Percentiles rank a stretch among this genome's conserved stretches.
Conservation (phyloP, 2,329 filamentous ascomycete genomes). For the Ceratocystis destructans region DNA sequence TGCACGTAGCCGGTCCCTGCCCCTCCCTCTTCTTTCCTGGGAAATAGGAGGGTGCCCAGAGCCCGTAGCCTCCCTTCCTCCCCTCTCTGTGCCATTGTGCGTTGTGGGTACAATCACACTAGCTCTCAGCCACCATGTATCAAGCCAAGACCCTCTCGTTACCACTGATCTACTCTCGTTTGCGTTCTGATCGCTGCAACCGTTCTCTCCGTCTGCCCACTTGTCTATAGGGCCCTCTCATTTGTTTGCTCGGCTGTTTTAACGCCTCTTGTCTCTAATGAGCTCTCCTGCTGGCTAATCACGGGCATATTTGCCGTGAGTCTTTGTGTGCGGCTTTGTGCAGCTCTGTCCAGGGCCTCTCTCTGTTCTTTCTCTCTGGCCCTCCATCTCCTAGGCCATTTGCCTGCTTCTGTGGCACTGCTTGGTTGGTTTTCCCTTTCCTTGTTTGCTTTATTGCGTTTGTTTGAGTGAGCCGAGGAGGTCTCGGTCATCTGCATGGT, state of each 20-base stretch:
- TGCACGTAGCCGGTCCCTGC: background rate
- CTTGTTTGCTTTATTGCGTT: background rate
- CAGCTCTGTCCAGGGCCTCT: background rate
- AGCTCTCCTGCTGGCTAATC: background rate
- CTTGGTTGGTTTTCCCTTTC: background rate
- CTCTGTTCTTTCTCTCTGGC: background rate
- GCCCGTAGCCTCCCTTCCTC: background rate
- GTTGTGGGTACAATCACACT: background rate
- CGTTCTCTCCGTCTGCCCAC: background rate
- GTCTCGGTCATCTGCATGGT: constrained; percentile 11
- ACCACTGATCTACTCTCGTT: background rate
- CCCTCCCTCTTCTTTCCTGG: background rate
- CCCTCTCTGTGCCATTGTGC: background rate
- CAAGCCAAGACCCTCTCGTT: constrained; percentile 3
- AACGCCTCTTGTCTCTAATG: background rate
- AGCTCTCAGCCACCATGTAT: constrained; percentile 3
- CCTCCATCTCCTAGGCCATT: background rate
- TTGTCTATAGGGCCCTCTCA: too few species aligned
- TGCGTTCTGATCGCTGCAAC: background rate
- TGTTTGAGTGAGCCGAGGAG: background rate
- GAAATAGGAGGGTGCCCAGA: too few species aligned
- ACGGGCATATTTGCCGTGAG: background rate
- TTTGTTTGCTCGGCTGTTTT: background rate
- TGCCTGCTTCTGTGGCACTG: background rate
- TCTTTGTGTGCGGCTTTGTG: background rate